phyloP scores from a whole-genome alignment of 2,329 filamentous ascomycete genomes.

The Monosporascus sp. region DNA sequence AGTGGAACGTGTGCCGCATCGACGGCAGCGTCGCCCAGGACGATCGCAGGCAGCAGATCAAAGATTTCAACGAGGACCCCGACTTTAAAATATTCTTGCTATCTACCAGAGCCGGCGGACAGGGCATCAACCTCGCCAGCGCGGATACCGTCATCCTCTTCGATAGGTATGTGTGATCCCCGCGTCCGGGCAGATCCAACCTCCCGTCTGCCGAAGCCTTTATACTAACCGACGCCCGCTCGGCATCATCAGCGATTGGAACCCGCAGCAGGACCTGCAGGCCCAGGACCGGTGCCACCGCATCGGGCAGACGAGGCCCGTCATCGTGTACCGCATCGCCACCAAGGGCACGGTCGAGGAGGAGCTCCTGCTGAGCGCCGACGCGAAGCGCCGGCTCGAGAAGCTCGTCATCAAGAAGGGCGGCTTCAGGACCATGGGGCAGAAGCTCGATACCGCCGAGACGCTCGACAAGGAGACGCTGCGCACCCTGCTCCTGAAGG shows the following conservation, averaged over 20 bases:
- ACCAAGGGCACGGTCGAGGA: conserved; percentile 93
- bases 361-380: conserved; percentile 75
- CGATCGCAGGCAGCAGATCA: conserved; percentile 65
- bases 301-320: conserved; percentile 87
- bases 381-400: conserved; percentile 86
- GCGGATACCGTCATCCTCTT: conserved; percentile 93
- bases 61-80: conserved; percentile 62
- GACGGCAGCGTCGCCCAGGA: conserved; percentile 80
- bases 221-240: background rate
- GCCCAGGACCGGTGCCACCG: conserved; percentile 93
- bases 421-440: conserved; percentile 65
- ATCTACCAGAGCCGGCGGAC: conserved; percentile 85
- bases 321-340: conserved; percentile 88
- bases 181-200: too few relatives aligned
- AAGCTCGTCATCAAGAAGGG: conserved; percentile 96
- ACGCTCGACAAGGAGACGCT: conserved; percentile 56
- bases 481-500: conserved; percentile 58
- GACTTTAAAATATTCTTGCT: conserved; percentile 75
- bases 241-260: conserved; percentile 59
- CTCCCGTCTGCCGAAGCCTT: conserved; percentile 5
- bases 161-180: conserved; percentile 46
- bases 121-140: conserved; percentile 88
- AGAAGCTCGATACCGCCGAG: conserved; percentile 50
- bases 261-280: conserved; percentile 94
- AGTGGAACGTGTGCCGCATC: conserved; percentile 82